Conservation (phyloP, 305 asterid genomes). For the Petunia hybrid region DNA sequence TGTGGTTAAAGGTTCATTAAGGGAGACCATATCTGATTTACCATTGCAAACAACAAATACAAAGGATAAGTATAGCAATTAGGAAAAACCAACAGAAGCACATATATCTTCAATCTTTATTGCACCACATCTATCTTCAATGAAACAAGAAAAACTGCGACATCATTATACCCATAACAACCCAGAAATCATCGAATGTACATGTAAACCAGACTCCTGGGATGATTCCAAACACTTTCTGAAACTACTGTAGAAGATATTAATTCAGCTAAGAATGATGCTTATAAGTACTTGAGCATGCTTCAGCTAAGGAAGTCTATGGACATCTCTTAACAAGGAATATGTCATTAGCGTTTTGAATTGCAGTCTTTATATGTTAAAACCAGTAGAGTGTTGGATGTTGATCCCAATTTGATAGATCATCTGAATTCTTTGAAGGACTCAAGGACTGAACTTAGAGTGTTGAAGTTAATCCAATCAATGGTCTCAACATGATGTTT, state of each 20-base stretch:
- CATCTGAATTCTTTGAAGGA: slow-evolving; percentile 18
- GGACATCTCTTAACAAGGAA: not conserved
- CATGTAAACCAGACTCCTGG: not conserved
- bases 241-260: not conserved
- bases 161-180: not conserved
- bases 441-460: slow-evolving; percentile 12
- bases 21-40: not conserved
- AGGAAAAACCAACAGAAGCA: not conserved
- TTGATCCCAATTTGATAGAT: not conserved
- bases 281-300: not conserved
- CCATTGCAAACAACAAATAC: not conserved
- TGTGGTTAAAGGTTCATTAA: slow-evolving; percentile 13
- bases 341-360: slow-evolving; percentile 8
- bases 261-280: not conserved
- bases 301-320: not conserved
- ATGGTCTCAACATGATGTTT: not conserved
- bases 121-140: slow-evolving; percentile 4
- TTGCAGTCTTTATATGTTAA: not conserved
- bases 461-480: not conserved
- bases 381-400: not conserved
- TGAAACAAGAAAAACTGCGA: not conserved
- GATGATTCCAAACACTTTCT: not conserved
- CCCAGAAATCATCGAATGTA: not conserved
- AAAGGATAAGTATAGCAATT: not conserved
- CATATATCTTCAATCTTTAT: not conserved